A percentile compares a stretch with the other conserved stretches of the same genome.
Evolutionary conservation across 2,329 filamentous ascomycete genomes (phyloP).

Genomic region (Myriangium duriaei): DNA sequence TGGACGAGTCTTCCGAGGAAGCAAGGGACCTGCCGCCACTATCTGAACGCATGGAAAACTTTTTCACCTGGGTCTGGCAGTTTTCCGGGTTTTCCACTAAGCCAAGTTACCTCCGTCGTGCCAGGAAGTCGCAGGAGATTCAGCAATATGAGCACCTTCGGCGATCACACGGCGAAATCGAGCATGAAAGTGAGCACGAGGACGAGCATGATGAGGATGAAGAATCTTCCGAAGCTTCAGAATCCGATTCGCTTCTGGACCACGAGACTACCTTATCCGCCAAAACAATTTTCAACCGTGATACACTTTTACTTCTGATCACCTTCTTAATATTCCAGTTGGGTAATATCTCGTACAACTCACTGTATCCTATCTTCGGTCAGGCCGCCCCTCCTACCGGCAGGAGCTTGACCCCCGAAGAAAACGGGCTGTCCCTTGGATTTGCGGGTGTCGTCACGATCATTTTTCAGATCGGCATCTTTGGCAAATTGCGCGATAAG

Average conservation of each 20-base stretch:
- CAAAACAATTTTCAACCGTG: conserved; percentile 58
- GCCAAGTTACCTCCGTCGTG: conserved; percentile 45
- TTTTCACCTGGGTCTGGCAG: conserved; percentile 60
- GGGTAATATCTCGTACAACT: conserved; percentile 89
- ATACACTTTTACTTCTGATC: conserved; percentile 66
- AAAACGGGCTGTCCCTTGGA: conserved; percentile 75
- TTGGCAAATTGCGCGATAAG: conserved; percentile 62
- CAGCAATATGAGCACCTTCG: conserved; percentile 6
- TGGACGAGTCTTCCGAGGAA: conserved; percentile 74
- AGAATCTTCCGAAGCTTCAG: conserved; percentile 25
- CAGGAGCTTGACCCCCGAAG: conserved; percentile 59
- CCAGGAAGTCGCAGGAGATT: conserved; percentile 12
- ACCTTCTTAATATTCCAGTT: conserved; percentile 92
- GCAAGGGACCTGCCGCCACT: conserved; percentile 49
- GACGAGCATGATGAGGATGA: conserved; percentile 21
- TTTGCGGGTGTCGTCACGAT: conserved; percentile 79
- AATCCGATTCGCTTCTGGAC: conserved; percentile 15
- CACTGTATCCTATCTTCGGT: conserved; percentile 85
- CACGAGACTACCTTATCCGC: conserved; percentile 36
- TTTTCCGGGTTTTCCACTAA: conserved; percentile 46
- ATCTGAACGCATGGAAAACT: conserved; percentile 42
- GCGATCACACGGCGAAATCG: conserved; percentile 9
- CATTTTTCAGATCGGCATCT: conserved; percentile 76
- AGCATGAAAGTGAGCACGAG: conserved; percentile 15
- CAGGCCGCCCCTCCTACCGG: conserved; percentile 64